Conservation (phyloP, 148 eudicot species). For the Polygonum aviculare region DNA sequence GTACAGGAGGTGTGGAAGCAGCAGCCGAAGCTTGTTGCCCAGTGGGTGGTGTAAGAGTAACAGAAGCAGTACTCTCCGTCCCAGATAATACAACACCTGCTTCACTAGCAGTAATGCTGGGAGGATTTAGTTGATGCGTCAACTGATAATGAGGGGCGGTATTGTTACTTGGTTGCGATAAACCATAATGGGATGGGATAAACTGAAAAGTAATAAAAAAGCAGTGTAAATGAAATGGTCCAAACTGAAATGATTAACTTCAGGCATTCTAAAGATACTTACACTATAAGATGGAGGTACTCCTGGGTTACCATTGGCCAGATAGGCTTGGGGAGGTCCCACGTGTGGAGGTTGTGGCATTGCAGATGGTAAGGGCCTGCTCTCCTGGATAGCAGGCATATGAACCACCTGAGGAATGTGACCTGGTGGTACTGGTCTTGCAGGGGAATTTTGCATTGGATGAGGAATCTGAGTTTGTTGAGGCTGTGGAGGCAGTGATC, state of each 20-base stretch:
- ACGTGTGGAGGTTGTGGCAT: slow-evolving; percentile 42
- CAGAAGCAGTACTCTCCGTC: slow-evolving; percentile 32
- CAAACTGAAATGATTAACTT: slow-evolving; percentile 7
- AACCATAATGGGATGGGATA: slow-evolving; percentile 27
- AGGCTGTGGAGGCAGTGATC: slow-evolving; percentile 45
- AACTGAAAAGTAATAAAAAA: slow-evolving; percentile 19
- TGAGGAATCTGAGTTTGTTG: slow-evolving; percentile 65
- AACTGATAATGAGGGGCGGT: slow-evolving; percentile 43
- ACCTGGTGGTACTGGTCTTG: slow-evolving; percentile 40
- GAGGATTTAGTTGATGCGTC: slow-evolving; percentile 34
- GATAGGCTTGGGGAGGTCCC: slow-evolving; percentile 43
- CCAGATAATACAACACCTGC: slow-evolving; percentile 34
- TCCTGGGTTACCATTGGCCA: slow-evolving; percentile 42
- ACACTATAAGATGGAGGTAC: slow-evolving; percentile 52
- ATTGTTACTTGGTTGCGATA: slow-evolving; percentile 42
- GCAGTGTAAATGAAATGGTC: not conserved
- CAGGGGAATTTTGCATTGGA: slow-evolving; percentile 41
- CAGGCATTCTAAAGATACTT: slow-evolving; percentile 21
- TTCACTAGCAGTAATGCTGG: slow-evolving; percentile 37
- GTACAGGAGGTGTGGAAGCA: slow-evolving; percentile 22
- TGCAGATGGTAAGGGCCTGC: slow-evolving; percentile 39
- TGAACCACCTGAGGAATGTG: slow-evolving; percentile 46
- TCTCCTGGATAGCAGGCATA: slow-evolving; percentile 43
- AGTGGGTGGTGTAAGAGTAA: slow-evolving; percentile 29
- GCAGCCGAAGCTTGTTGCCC: slow-evolving; percentile 32